Conservation (phyloP, 768 basidiomycete genomes). For the Erythrobasidium yunnanense region DNA sequence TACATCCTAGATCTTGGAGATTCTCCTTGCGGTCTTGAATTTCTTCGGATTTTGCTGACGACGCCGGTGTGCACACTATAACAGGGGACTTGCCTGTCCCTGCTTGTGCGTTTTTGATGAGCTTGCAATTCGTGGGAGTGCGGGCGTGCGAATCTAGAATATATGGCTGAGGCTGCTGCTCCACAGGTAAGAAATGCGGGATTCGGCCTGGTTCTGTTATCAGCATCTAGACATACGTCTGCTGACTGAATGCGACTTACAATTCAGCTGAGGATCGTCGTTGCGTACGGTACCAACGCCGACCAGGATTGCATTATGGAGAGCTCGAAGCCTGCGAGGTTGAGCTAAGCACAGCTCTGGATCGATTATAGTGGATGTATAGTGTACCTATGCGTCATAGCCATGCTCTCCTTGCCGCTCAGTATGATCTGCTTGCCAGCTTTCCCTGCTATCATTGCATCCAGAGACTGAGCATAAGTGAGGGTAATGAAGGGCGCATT, state of each 20-base stretch:
- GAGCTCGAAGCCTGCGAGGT: conserved; percentile 69
- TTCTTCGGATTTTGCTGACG: conserved; percentile 5
- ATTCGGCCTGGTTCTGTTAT: conserved; percentile 38
- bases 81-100: conserved; percentile 65
- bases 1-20: not conserved
- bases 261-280: conserved; percentile 89
- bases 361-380: not conserved
- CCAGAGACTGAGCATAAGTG: conserved; percentile 46
- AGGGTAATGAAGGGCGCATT: conserved; percentile 40
- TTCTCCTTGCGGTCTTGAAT: not conserved
- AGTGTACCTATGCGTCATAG: conserved; percentile 80
- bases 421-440: conserved; percentile 64
- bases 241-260: conserved; percentile 49
- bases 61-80: conserved; percentile 46
- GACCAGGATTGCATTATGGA: conserved; percentile 86
- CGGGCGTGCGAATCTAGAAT: conserved; percentile 69
- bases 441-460: conserved; percentile 74
- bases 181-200: conserved; percentile 35
- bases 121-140: conserved; percentile 56
- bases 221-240: not conserved
- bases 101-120: conserved; percentile 54
- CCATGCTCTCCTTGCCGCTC: conserved; percentile 74
- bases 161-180: conserved; percentile 60
- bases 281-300: conserved; percentile 81
- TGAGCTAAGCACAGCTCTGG: not conserved